phyloP scores from a whole-genome alignment of 2,329 filamentous ascomycete genomes.

The Spiromastix sp. region DNA sequence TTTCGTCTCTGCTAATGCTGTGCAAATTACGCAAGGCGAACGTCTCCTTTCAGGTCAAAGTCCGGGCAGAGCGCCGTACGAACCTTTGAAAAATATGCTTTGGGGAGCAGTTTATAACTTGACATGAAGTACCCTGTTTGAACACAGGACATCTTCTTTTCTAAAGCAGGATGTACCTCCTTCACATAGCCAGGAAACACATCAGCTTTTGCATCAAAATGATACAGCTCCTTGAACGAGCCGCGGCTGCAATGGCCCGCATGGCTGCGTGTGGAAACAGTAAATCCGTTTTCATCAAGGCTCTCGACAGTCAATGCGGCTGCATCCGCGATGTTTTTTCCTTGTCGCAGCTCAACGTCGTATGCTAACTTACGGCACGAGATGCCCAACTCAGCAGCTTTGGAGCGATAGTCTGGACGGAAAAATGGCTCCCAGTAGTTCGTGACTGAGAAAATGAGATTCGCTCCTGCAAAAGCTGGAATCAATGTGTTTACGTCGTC shows the following conservation, averaged over 20 bases:
- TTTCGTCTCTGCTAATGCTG: no score
- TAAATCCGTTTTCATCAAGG: constrained; percentile 31
- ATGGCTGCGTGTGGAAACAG: constrained; percentile 38
- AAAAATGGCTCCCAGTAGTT: constrained; percentile 32
- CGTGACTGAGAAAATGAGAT: constrained; percentile 33
- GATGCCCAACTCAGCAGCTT: constrained; percentile 19
- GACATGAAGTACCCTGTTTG: constrained; percentile 42
- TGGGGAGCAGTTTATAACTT: constrained; percentile 38
- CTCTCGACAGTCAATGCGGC: constrained; percentile 26
- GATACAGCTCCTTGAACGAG: constrained; percentile 27
- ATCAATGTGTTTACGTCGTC: constrained; percentile 18
- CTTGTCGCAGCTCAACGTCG: constrained; percentile 33
- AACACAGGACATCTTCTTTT: constrained; percentile 40
- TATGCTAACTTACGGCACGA: constrained; percentile 8
- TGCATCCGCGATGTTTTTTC: constrained; percentile 33
- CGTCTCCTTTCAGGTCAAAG: no score
- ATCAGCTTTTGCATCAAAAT: constrained; percentile 37
- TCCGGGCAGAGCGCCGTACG: no score
- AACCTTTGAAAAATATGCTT: constrained; percentile 40
- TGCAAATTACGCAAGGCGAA: no score
- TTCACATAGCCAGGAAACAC: constrained; percentile 26
- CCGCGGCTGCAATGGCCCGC: constrained; percentile 22
- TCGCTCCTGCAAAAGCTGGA: constrained; percentile 30
- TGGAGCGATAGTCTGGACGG: constrained; percentile 16
- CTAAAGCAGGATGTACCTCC: constrained; percentile 34